phyloP scores from a whole-genome alignment of 1,139 yeast genomes.

The Blastobotrys apis region DNA sequence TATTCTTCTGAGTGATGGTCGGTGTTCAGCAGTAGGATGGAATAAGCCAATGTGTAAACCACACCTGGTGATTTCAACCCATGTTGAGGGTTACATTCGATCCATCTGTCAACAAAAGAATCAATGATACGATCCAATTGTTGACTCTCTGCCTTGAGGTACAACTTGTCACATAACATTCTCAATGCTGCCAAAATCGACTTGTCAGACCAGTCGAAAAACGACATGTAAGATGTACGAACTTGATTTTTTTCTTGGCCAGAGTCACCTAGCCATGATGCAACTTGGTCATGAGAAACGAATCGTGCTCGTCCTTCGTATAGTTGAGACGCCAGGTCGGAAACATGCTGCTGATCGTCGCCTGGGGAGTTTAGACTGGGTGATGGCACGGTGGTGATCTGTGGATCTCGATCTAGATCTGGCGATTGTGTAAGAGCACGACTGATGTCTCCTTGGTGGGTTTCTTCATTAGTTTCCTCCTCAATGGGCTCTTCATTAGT shows the following conservation, averaged over 20 bases:
- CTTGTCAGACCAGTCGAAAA: conserved; percentile 33
- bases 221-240: conserved; percentile 29
- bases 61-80: conserved; percentile 56
- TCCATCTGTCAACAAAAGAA: conserved; percentile 67
- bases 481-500: neutral
- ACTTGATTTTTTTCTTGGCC: conserved; percentile 24
- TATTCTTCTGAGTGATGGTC: conserved; percentile 36
- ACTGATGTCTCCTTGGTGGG: neutral
- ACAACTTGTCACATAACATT: conserved; percentile 57
- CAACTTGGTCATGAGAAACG: conserved; percentile 23
- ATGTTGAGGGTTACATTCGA: conserved; percentile 43
- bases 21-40: conserved; percentile 63
- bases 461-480: neutral
- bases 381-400: conserved; percentile 5
- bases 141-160: conserved; percentile 79
- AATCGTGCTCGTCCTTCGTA: conserved; percentile 22
- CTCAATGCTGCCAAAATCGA: conserved; percentile 50
- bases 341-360: neutral
- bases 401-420: conserved; percentile 7
- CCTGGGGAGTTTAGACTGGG: neutral
- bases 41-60: conserved; percentile 69
- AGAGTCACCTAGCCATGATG: conserved; percentile 33
- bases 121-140: conserved; percentile 73
- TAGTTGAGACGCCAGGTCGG: conserved; percentile 19
- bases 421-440: conserved; percentile 1